These are phyloP conservation scores for Ophiostoma perfectum DNA, from an alignment of 2,329 filamentous ascomycete genomes.

Conservation along the genomic window DNA sequence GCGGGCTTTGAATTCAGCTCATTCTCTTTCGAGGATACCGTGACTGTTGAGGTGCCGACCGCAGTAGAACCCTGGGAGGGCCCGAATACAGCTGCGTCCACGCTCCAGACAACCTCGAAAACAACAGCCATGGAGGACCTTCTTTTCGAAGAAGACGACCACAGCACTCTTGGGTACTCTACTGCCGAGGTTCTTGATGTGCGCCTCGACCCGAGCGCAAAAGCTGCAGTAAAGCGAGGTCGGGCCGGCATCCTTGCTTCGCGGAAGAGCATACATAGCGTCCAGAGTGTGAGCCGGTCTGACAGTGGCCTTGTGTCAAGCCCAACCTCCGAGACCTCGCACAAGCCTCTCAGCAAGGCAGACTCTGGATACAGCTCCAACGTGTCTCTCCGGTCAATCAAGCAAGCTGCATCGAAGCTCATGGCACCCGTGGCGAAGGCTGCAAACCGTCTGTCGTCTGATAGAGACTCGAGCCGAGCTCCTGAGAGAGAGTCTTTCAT, in stretches of 20 bases:
- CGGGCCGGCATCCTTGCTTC: constrained; percentile 2
- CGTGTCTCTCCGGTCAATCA: constrained; percentile 51
- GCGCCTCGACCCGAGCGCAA: constrained; percentile 42
- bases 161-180: constrained; percentile 33
- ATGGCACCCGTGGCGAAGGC: constrained; percentile 29
- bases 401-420: constrained; percentile 32
- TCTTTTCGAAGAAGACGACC: constrained; percentile 37
- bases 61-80: constrained; percentile 24
- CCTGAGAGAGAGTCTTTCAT: constrained; percentile 19
- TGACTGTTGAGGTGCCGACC: constrained; percentile 25
- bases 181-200: constrained; percentile 38
- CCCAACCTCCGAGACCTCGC: constrained; percentile 39
- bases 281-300: constrained; percentile 30
- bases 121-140: constrained; percentile 41
- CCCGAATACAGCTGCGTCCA: constrained; percentile 20
- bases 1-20: constrained; percentile 33
- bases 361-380: constrained; percentile 60
- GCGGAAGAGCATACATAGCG: constrained; percentile 17
- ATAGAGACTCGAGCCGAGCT: not conserved
- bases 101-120: constrained; percentile 27
- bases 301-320: constrained; percentile 50
- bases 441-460: constrained; percentile 16
- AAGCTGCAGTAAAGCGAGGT: constrained; percentile 31
- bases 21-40: constrained; percentile 34
- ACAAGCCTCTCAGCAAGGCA: constrained; percentile 48